Percentiles rank a stretch among this genome's conserved stretches.
Conservation (phyloP, 2,329 filamentous ascomycete genomes). For the Diaporthe sp. region DNA sequence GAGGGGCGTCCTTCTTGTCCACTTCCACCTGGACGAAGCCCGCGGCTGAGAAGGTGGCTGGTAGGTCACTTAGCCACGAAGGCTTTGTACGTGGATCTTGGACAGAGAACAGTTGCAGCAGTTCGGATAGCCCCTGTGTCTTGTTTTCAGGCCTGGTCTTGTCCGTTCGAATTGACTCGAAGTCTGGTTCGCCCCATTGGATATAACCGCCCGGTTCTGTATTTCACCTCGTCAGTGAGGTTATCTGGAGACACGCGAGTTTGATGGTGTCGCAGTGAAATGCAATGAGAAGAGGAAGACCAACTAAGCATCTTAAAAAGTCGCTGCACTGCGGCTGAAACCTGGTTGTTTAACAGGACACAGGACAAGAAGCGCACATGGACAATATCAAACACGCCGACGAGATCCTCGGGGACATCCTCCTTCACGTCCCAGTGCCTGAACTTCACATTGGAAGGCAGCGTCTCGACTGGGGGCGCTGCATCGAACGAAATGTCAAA, state of each 20-base stretch:
- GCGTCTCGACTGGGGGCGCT: slow-evolving; percentile 31
- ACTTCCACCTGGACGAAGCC: background rate
- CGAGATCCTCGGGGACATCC: slow-evolving; percentile 36
- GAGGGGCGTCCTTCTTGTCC: background rate
- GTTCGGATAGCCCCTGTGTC: background rate
- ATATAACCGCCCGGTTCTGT: background rate
- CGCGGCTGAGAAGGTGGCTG: background rate
- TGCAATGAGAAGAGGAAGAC: background rate
- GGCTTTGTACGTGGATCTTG: background rate
- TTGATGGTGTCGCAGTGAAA: background rate
- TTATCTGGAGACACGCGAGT: fast-evolving
- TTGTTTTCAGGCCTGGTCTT: background rate
- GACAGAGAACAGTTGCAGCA: background rate
- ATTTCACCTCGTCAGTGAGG: fast-evolving
- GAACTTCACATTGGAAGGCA: slow-evolving; percentile 37
- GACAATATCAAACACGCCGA: slow-evolving; percentile 37
- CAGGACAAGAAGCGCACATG: slow-evolving; percentile 38
- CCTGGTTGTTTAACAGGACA: slow-evolving; percentile 36
- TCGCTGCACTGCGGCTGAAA: slow-evolving; percentile 13
- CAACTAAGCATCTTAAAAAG: background rate
- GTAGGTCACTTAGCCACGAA: background rate
- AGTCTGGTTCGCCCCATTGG: slow-evolving; percentile 17
- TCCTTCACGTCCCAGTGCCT: slow-evolving; percentile 36
- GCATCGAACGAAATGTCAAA: slow-evolving; percentile 41
- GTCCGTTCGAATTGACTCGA: background rate